Percentiles rank a stretch among this genome's conserved stretches.
These are phyloP conservation scores for Paramyrothecium sp. DNA, from an alignment of 2,329 filamentous ascomycete species.

Conservation along the genomic window DNA sequence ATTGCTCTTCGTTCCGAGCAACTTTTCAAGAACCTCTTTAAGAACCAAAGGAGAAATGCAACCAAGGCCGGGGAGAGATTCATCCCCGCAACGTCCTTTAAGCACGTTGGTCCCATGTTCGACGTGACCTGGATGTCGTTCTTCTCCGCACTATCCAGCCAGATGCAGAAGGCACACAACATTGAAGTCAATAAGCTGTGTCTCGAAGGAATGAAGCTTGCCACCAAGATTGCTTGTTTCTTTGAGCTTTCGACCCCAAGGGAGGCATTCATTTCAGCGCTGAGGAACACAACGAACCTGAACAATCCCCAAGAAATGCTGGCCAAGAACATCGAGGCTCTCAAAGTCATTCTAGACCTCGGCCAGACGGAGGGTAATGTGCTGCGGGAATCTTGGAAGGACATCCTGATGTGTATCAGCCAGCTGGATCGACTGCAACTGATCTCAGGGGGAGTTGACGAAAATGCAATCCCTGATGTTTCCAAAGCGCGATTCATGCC, in stretches of 20 bases:
- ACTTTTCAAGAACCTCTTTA: slow-evolving; percentile 89
- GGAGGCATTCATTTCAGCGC: slow-evolving; percentile 89
- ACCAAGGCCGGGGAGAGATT: slow-evolving; percentile 70
- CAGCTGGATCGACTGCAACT: slow-evolving; percentile 94
- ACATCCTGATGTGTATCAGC: slow-evolving; percentile 91
- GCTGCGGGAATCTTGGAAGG: slow-evolving; percentile 88
- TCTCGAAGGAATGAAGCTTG: slow-evolving; percentile 92
- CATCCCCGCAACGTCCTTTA: slow-evolving; percentile 89
- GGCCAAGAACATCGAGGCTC: slow-evolving; percentile 91
- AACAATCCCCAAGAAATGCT: slow-evolving; percentile 95
- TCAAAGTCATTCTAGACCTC: slow-evolving; percentile 88
- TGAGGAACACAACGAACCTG: slow-evolving; percentile 92
- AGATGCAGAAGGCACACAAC: slow-evolving; percentile 91
- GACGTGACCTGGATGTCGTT: slow-evolving; percentile 99
- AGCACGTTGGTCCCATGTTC: slow-evolving; percentile 97
- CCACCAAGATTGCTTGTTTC: slow-evolving; percentile 87
- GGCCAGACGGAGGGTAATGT: slow-evolving; percentile 91
- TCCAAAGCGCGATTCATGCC: slow-evolving; percentile 75
- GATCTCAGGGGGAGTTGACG: slow-evolving; percentile 91
- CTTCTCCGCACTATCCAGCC: slow-evolving; percentile 88
- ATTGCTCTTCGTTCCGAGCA: slow-evolving; percentile 75
- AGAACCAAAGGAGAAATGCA: slow-evolving; percentile 81
- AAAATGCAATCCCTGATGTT: slow-evolving; percentile 88
- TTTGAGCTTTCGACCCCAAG: slow-evolving; percentile 93
- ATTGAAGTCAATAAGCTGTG: slow-evolving; percentile 89